Base-by-base conservation (phyloP, 2,329 filamentous ascomycete species). In the Drechmeria coniospora region DNA sequence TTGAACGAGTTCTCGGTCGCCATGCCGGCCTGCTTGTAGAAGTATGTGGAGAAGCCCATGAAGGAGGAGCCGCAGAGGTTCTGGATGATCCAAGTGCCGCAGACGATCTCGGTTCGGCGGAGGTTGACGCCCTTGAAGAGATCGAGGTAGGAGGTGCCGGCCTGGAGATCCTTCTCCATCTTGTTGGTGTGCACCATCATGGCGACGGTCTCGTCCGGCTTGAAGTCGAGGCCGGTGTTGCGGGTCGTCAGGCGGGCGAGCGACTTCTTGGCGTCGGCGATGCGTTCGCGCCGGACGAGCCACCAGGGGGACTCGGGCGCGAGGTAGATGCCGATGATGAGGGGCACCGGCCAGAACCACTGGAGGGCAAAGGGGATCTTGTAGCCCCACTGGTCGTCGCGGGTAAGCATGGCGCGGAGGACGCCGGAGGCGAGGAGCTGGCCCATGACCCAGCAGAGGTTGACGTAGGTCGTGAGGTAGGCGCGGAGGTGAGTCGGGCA, bases 41-140 rank as follows among this genome's bases (percentile, higher is more conserved):
- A 63, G 36, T 59, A 56, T 17, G 68, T 74, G 13, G 68, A 72
- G 46, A 71, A 74, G 35, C 68, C 69, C 47, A 68, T 71, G 35
- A 63, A 50, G 6, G 46, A 46, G 2, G 49, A 31, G 8, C 57
- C 57, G 30, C 51, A 57, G 0, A 57, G 37, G 0, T 49, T 53
- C 41, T 60, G 57, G 5, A 53, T 49, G 20, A 54, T 49, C 46
- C 53, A 63, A 1, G 50, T 60, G 44, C 62, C 40, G 29, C 53
- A 54, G 5, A 54, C 56, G 29, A 63, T 56, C 29, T 61, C 57
- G 1, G 59, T 63, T 7, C 61, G 47, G 6, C 60, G 54, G 3
- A 56, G 49, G 36, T 65, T 58, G 21, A 47, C 39, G 4, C 59
- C 57, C 23, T 51, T 53, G 47, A 68, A 68, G 30, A 60, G 57